These are phyloP conservation scores for Strigomonas culicis DNA, from an alignment of 208 protist genomes.

Conservation along the genomic window DNA sequence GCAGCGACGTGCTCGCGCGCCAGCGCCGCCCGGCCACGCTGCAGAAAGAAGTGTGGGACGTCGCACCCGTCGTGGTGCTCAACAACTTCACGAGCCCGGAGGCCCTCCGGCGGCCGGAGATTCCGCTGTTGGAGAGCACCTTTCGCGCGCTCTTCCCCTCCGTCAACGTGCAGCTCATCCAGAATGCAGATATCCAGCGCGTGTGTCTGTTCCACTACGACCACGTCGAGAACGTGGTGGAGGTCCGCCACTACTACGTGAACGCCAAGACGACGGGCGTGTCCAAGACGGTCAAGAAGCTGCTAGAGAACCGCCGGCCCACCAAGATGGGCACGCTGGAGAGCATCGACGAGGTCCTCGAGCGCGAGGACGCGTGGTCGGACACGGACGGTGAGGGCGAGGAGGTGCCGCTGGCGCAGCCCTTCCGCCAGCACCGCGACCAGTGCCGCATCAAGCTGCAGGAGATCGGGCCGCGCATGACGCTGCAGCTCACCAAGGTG, in stretches of 20 bases:
- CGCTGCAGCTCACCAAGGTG: conserved; percentile 85
- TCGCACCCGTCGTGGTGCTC: conserved; percentile 88
- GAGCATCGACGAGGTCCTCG: conserved; percentile 75
- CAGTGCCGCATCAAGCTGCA: conserved; percentile 91
- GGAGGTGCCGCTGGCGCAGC: conserved; percentile 82
- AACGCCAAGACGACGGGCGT: conserved; percentile 75
- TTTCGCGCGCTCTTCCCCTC: conserved; percentile 84
- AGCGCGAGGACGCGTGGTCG: conserved; percentile 81
- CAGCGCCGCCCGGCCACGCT: conserved; percentile 67
- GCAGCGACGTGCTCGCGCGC: conserved; percentile 71
- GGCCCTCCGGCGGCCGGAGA: conserved; percentile 50
- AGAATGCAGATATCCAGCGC: conserved; percentile 81
- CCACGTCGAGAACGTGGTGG: conserved; percentile 75
- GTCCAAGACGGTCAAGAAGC: conserved; percentile 84
- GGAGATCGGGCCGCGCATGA: conserved; percentile 91
- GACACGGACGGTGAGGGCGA: conserved; percentile 91
- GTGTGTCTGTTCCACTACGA: conserved; percentile 89
- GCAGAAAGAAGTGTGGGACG: conserved; percentile 61
- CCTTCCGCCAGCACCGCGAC: conserved; percentile 82
- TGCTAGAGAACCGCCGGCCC: conserved; percentile 76
- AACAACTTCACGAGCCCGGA: conserved; percentile 90
- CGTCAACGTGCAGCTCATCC: conserved; percentile 75
- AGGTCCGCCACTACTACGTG: conserved; percentile 90
- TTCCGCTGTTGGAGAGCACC: conserved; percentile 78
- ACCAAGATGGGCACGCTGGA: conserved; percentile 79